Percentiles rank a stretch among this genome's conserved stretches.
Evolutionary conservation across 164 flowering plant species (phyloP).

Genomic region (Vitis riparia): DNA sequence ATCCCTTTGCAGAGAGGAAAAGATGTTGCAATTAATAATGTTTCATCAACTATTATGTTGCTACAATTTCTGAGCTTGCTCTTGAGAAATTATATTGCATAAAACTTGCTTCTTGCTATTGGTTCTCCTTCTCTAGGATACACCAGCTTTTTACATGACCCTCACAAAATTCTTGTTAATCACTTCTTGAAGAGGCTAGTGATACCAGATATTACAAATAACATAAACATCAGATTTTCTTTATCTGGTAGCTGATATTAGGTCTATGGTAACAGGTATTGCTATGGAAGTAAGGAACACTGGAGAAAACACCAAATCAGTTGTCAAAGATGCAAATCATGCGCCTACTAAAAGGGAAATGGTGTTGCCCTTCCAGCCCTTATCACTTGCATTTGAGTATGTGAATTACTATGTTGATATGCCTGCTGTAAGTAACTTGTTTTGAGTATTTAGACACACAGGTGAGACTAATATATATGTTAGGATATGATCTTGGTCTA

Average conservation of each 20-base stretch:
- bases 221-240: background rate
- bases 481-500: background rate
- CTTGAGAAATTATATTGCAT: too few relatives aligned
- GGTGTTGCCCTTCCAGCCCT: constrained; percentile 44
- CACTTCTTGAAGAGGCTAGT: background rate
- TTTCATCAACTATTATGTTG: too few relatives aligned
- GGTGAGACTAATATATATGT: background rate
- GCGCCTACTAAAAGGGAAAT: constrained; percentile 39
- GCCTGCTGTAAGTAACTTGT: constrained; percentile 39
- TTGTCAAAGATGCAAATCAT: constrained; percentile 7
- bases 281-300: constrained; percentile 24
- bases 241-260: background rate
- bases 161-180: too few relatives aligned
- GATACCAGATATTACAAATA: background rate
- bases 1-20: too few relatives aligned
- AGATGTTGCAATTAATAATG: too few relatives aligned
- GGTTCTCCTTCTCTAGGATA: too few relatives aligned
- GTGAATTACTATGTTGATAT: constrained; percentile 49
- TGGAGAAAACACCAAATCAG: constrained; percentile 10
- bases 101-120: background rate
- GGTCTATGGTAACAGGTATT: constrained; percentile 21
- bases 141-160: too few relatives aligned
- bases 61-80: too few relatives aligned
- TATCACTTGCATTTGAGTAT: constrained; percentile 37
- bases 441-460: background rate